phyloP scores from a whole-genome alignment of 140 eudicot species.

The Senecio squalidus region DNA sequence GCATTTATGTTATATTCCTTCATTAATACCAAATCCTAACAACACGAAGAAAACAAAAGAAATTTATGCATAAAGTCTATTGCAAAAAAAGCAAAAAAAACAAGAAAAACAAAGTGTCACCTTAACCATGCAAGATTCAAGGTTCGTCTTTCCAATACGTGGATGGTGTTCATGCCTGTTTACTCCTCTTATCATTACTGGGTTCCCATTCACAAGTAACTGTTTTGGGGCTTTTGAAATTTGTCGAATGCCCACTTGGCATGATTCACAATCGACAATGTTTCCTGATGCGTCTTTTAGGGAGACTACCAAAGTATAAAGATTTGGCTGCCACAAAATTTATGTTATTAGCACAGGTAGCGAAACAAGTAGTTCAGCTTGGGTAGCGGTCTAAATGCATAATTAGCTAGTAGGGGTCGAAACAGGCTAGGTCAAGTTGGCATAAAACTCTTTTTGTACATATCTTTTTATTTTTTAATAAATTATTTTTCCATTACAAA shows the following conservation, averaged over 20 bases:
- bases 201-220: constrained; percentile 90
- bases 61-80: constrained; percentile 1
- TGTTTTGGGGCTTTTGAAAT: constrained; percentile 85
- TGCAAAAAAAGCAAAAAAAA: constrained; percentile 1
- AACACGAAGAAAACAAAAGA: not conserved
- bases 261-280: constrained; percentile 82
- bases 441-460: not conserved
- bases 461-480: not conserved
- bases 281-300: constrained; percentile 80
- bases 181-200: constrained; percentile 89
- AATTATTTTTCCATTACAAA: not conserved
- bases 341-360: not conserved
- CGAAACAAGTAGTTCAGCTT: not conserved
- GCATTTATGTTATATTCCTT: constrained; percentile 93
- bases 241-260: constrained; percentile 85
- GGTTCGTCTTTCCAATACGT: constrained; percentile 85
- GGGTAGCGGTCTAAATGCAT: not conserved
- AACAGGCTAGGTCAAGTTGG: not conserved
- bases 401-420: not conserved
- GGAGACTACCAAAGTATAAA: constrained; percentile 75
- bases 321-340: constrained; percentile 72
- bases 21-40: constrained; percentile 91
- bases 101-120: constrained; percentile 33
- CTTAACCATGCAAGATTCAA: constrained; percentile 98
- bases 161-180: constrained; percentile 99